A percentile compares a stretch with the other conserved stretches of the same genome.
Conservation (phyloP, 1,139 yeast species). For the Candida sanyaensis region DNA sequence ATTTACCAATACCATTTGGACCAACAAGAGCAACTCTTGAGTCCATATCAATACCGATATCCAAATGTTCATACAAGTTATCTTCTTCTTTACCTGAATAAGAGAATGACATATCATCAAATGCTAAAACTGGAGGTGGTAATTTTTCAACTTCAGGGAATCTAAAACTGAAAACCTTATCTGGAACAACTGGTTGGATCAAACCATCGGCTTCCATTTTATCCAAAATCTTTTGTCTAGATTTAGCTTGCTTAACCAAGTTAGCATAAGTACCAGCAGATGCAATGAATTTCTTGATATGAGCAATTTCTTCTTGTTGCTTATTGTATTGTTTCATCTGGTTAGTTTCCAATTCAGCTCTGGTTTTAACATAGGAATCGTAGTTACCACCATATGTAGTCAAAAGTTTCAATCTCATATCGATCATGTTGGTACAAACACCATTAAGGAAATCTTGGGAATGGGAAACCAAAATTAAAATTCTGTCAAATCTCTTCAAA, state of each 20-base stretch:
- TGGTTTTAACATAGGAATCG: constrained; percentile 93
- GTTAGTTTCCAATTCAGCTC: constrained; percentile 91
- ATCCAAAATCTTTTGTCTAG: constrained; percentile 98
- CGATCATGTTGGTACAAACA: constrained; percentile 97
- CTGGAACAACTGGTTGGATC: constrained; percentile 89
- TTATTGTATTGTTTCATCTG: constrained; percentile 97
- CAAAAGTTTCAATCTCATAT: constrained; percentile 81
- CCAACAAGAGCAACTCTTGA: constrained; percentile 98
- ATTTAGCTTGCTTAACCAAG: constrained; percentile 97
- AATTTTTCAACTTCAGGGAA: constrained; percentile 96
- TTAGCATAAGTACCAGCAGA: constrained; percentile 99
- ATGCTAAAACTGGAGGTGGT: constrained; percentile 98
- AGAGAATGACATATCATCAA: constrained; percentile 91
- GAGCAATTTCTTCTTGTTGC: constrained; percentile 98
- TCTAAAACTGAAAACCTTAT: constrained; percentile 88
- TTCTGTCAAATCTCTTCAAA: constrained; percentile 90
- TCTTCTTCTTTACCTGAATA: constrained; percentile 88
- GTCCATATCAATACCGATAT: constrained; percentile 99
- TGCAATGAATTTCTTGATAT: constrained; percentile 97
- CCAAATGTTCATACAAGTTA: constrained; percentile 85
- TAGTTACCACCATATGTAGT: constrained; percentile 95
- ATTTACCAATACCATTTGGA: constrained; percentile 99
- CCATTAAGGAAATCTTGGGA: constrained; percentile 99
- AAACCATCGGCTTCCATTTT: constrained; percentile 99
- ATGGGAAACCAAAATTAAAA: constrained; percentile 92